A percentile compares a stretch with the other conserved stretches of the same genome.
Evolutionary conservation across 148 eudicot species (phyloP).

Genomic region (Rhododendron mucronatum): DNA sequence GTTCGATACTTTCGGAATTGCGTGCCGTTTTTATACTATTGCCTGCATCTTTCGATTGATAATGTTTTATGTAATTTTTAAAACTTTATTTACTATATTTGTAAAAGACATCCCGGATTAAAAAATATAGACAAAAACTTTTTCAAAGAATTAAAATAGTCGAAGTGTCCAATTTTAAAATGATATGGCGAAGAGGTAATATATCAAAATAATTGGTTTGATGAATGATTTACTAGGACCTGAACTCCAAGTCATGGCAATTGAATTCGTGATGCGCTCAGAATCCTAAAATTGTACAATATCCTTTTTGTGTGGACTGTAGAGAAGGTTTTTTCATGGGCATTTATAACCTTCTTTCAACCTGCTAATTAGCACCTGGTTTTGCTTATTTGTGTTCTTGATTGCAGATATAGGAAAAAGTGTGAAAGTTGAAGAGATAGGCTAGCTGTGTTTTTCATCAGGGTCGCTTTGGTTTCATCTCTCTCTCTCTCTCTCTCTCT

Average conservation of each 20-base stretch:
- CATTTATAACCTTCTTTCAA: neutral
- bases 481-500: neutral
- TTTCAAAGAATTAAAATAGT: too few species aligned
- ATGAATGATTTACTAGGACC: neutral
- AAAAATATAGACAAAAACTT: too few species aligned
- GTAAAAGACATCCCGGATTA: too few species aligned
- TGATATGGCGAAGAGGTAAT: neutral
- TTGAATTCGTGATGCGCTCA: too few species aligned
- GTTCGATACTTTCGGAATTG: too few species aligned
- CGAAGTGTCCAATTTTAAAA: too few species aligned
- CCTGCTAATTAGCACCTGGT: neutral
- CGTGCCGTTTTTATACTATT: too few species aligned
- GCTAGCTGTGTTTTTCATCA: neutral
- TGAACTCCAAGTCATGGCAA: too few species aligned
- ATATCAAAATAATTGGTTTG: neutral
- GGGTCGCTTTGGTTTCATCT: neutral
- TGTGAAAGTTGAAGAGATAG: constrained; percentile 2
- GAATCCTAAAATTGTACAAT: neutral
- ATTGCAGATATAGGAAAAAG: neutral
- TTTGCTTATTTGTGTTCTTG: neutral
- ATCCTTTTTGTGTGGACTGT: neutral
- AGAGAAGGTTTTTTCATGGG: neutral
- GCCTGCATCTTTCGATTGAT: too few species aligned
- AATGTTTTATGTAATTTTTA: too few species aligned
- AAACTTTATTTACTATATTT: too few species aligned